A percentile compares a stretch with the other conserved stretches of the same genome.
Evolutionary conservation across 306 rosid species (phyloP).

Genomic region (Abrus precatorius): DNA sequence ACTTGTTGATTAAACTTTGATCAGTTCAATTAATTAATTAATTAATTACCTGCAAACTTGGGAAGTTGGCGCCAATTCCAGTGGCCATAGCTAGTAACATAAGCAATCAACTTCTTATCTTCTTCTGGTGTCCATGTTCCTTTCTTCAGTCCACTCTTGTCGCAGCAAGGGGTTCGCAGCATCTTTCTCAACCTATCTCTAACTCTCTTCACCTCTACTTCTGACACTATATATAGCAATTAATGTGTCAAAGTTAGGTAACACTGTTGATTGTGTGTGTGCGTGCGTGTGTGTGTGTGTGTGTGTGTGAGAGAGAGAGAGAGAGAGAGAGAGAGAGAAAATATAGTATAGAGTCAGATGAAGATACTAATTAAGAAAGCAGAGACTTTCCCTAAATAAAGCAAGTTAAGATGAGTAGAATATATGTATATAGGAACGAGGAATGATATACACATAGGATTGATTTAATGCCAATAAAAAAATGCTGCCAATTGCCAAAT

Average conservation of each 20-base stretch:
- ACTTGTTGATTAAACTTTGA: too few species aligned
- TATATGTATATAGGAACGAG: neutral
- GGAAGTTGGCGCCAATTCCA: conserved; percentile 87
- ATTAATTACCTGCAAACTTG: conserved; percentile 66
- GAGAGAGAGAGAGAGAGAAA: neutral
- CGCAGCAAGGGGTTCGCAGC: conserved; percentile 67
- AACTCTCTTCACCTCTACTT: neutral
- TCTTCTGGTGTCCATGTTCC: conserved; percentile 83
- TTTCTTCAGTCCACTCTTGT: conserved; percentile 65
- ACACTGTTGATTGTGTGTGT: neutral
- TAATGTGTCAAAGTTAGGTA: neutral
- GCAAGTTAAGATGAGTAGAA: neutral
- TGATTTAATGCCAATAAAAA: neutral
- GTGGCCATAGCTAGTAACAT: conserved; percentile 63
- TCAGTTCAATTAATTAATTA: too few species aligned
- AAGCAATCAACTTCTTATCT: conserved; percentile 66
- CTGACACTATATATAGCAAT: neutral
- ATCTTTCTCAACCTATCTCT: conserved; percentile 43
- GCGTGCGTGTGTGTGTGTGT: neutral
- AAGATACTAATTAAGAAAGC: neutral
- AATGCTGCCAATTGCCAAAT: neutral
- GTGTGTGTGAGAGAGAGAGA: too few species aligned
- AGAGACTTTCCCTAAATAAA: conserved; percentile 9
- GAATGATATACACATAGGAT: neutral
- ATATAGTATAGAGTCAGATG: neutral